Percentiles rank a stretch among this genome's conserved stretches.
These are phyloP conservation scores for Lentinula boryana DNA, from an alignment of 768 basidiomycete genomes.

Conservation along the genomic window DNA sequence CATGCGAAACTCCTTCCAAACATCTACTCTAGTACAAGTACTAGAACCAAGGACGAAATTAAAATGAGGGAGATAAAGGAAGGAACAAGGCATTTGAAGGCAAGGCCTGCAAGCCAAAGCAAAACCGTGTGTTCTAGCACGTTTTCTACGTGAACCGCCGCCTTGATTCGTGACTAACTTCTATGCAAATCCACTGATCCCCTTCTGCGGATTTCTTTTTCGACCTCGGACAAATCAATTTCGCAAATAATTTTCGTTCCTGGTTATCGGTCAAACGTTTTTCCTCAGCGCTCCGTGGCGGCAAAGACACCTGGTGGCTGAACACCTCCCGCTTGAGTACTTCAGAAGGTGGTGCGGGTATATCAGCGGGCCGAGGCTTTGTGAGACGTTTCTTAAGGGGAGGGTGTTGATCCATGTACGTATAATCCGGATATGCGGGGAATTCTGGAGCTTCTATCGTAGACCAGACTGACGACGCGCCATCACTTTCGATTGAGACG, in stretches of 20 bases:
- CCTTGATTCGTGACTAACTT: slow-evolving; percentile 7
- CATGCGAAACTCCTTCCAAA: neutral
- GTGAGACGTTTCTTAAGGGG: neutral
- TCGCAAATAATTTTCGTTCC: neutral
- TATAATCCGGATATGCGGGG: neutral
- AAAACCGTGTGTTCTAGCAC: neutral
- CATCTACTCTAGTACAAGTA: neutral
- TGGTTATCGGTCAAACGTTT: neutral
- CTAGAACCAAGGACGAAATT: neutral
- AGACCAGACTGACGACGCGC: slow-evolving; percentile 1
- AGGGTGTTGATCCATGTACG: neutral
- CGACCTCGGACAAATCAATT: neutral
- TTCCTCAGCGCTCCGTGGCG: neutral
- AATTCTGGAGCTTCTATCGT: neutral
- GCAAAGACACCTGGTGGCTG: slow-evolving; percentile 1
- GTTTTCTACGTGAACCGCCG: neutral
- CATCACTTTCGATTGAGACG: neutral
- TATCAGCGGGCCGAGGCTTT: slow-evolving; percentile 3
- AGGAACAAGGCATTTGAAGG: neutral
- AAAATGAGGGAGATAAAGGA: neutral
- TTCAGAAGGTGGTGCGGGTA: slow-evolving; percentile 7
- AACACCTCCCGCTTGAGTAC: slow-evolving; percentile 4
- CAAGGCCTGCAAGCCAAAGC: neutral
- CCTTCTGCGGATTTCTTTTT: neutral
- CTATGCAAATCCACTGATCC: slow-evolving; percentile 6